These are phyloP conservation scores for Amaranthus cruentus DNA, from an alignment of 148 eudicot species.

Conservation along the genomic window DNA sequence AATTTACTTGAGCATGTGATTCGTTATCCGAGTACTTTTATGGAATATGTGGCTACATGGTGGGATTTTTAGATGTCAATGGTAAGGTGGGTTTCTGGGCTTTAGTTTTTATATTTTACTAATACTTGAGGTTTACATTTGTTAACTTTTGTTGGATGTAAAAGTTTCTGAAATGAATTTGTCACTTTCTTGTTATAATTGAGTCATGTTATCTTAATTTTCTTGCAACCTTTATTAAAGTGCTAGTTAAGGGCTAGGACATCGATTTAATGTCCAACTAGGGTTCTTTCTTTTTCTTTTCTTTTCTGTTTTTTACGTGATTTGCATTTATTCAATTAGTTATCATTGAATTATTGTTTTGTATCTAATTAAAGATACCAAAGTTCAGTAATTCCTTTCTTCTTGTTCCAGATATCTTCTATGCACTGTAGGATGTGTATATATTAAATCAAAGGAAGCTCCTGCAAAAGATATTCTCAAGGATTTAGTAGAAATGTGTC, in stretches of 20 bases:
- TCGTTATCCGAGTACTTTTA: too few relatives aligned
- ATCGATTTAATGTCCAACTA: not conserved
- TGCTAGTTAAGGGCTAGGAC: not conserved
- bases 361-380: not conserved
- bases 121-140: not conserved
- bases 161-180: not conserved
- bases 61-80: too few relatives aligned
- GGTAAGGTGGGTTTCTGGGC: too few relatives aligned
- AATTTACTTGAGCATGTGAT: too few relatives aligned
- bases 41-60: too few relatives aligned
- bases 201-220: not conserved
- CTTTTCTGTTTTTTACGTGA: not conserved
- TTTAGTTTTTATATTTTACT: too few relatives aligned
- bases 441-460: slow-evolving; percentile 95
- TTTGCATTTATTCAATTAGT: not conserved
- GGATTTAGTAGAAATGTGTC: slow-evolving; percentile 99
- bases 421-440: slow-evolving; percentile 95
- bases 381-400: slow-evolving; percentile 7
- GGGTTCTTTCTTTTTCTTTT: not conserved
- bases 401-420: slow-evolving; percentile 71
- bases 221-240: not conserved
- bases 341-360: not conserved
- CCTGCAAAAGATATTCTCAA: slow-evolving; percentile 96
- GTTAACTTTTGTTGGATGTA: not conserved
- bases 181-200: not conserved